Percentiles rank a stretch among this genome's conserved stretches.
These are phyloP conservation scores for Aspergillus uvarum DNA, from an alignment of 2,329 filamentous ascomycete genomes.

Conservation along the genomic window DNA sequence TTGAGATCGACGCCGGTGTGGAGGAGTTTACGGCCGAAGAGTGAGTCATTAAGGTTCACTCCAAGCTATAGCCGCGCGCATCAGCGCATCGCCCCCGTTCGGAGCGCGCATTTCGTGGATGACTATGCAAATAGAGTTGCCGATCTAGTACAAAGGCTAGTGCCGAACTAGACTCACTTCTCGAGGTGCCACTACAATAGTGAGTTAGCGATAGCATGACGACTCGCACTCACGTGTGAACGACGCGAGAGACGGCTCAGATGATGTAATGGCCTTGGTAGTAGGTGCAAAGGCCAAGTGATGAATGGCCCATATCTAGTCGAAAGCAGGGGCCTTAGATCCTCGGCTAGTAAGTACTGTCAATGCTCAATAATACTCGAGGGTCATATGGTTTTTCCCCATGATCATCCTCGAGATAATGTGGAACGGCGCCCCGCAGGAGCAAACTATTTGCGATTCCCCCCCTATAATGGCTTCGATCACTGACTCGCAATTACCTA, in stretches of 20 bases:
- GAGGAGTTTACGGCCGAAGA: neutral
- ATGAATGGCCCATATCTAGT: too few species aligned
- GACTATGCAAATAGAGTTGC: conserved; percentile 6
- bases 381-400: neutral
- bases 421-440: neutral
- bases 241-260: neutral
- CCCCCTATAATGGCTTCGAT: neutral
- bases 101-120: neutral
- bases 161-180: neutral
- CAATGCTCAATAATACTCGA: neutral
- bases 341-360: neutral
- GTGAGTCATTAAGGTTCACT: conserved; percentile 6
- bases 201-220: neutral
- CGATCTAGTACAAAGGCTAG: conserved; percentile 3
- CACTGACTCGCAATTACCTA: neutral
- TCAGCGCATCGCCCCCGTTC: conserved; percentile 1
- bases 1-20: neutral
- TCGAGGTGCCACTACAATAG: neutral
- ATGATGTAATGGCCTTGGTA: neutral
- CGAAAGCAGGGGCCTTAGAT: neutral
- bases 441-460: neutral
- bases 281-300: neutral
- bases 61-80: conserved; percentile 3
- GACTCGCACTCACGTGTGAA: neutral
- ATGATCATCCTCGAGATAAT: neutral